Base-by-base conservation (phyloP, 805 yeast genomes). In the Saccharomycopsis fibuligera region DNA sequence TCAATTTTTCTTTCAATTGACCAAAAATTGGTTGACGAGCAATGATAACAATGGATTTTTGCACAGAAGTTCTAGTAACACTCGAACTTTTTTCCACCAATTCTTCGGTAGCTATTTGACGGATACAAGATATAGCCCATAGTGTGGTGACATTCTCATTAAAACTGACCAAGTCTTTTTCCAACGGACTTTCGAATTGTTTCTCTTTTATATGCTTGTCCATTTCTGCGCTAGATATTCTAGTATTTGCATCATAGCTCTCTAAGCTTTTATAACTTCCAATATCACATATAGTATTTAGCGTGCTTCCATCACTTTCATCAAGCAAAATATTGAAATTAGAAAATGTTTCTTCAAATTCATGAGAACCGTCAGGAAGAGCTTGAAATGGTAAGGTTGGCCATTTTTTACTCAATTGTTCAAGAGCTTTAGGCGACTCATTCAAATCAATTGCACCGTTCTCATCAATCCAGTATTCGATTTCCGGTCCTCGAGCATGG, bases 81-180 rank as follows among this genome's bases (percentile, higher is more conserved):
- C 84, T 89, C 12, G 75, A 73, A 47, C 77, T 73, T 47, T 74
- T 69, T 48, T 70, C 73, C 2, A 75, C 60, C 49, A 91, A 67
- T 25, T 81, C 83, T 25, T 75, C 73, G 1, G 85, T 69, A 37
- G 76, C 71, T 37, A 91, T 74, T 64, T 91, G 98, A 35, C 96
- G 74, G 25, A 90, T 87, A 66, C 99, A 93, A 0, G 96, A 83
- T 54, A 96, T 86, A 1, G 96, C 99, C 71, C 93, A 93, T n/a
- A 89, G 65, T 0, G 99, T 93, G 1, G 78, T 74, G 27, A 72
- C 73, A 41, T 68, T 63, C 35, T 56, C 56, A 39, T 54, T 50
- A 29, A 45, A 49, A 10, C 40, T 19, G 12, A 40, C 27, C 25
- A 52, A 52, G 36, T 48, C 47, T 19, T 27, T 31, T 9, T 22